phyloP scores from a whole-genome alignment of 2,329 filamentous ascomycete species.

The Ophiostoma perfectum region DNA sequence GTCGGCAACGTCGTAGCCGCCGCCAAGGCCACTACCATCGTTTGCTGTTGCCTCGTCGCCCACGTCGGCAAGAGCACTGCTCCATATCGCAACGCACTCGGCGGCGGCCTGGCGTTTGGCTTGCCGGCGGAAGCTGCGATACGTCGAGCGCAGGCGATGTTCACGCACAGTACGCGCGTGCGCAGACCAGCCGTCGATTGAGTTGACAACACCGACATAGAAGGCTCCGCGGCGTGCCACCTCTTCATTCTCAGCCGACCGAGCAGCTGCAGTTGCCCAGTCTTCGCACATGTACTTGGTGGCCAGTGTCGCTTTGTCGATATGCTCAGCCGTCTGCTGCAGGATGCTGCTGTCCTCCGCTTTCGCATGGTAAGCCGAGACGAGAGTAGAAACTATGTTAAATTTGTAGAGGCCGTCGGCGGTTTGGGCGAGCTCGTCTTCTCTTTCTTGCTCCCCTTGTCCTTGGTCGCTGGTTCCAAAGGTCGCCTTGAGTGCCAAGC shows the following conservation, averaged over 20 bases:
- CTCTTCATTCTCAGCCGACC: conserved; percentile 18
- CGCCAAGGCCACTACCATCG: conserved; percentile 1
- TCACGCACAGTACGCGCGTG: conserved; percentile 23
- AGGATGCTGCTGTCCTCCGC: neutral
- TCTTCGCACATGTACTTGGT: conserved; percentile 10
- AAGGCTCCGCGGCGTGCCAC: conserved; percentile 27
- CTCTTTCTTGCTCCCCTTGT: neutral
- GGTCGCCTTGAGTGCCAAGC: neutral
- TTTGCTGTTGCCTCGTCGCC: neutral
- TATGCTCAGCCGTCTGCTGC: conserved; percentile 14
- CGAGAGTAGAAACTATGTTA: conserved; percentile 3
- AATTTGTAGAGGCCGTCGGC: conserved; percentile 19
- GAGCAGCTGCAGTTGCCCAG: conserved; percentile 14
- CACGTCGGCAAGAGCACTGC: neutral
- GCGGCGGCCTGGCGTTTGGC: conserved; percentile 25
- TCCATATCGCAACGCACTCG: conserved; percentile 24
- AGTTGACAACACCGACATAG: conserved; percentile 26
- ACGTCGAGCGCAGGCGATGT: conserved; percentile 25
- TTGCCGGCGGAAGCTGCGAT: conserved; percentile 23
- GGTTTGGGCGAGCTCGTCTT: neutral
- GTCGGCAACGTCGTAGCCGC: conserved; percentile 18
- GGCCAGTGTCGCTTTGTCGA: conserved; percentile 6
- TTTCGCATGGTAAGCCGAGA: neutral
- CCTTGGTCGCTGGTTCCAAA: neutral
- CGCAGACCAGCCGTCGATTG: conserved; percentile 25